Conservation (phyloP, 176 grass and related monocot genomes). For the Eragrostis nindensis region DNA sequence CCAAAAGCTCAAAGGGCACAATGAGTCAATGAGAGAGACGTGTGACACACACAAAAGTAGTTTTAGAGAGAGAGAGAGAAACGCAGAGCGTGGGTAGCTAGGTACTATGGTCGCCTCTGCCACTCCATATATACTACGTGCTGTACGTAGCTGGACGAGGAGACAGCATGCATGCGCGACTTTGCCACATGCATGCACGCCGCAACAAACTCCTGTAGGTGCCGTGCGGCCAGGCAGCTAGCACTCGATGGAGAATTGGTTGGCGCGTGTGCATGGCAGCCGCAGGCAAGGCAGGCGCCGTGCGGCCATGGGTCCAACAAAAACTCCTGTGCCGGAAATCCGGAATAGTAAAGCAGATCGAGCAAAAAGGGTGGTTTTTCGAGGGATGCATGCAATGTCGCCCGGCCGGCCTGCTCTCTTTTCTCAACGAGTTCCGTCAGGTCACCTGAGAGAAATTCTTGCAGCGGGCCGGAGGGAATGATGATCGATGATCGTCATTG, state of each 20-base stretch:
- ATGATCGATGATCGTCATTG: background rate
- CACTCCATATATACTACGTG: background rate
- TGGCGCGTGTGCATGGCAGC: background rate
- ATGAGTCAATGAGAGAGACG: background rate
- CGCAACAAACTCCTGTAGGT: background rate
- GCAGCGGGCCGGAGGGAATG: background rate
- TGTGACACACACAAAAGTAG: background rate
- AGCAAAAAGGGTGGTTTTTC: constrained; percentile 26
- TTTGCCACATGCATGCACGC: background rate
- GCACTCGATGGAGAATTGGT: constrained; percentile 16
- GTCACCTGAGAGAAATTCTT: background rate
- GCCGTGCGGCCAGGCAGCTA: too few relatives aligned
- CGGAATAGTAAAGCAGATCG: constrained; percentile 47
- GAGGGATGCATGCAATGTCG: constrained; percentile 25
- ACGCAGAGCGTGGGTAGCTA: background rate
- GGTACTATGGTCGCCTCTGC: constrained; percentile 4
- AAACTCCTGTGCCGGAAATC: constrained; percentile 48
- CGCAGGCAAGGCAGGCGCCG: background rate
- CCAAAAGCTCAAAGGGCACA: constrained; percentile 24
- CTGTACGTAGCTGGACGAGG: constrained; percentile 23
- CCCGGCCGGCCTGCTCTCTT: background rate
- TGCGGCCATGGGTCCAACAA: constrained; percentile 26
- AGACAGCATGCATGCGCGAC: constrained; percentile 30
- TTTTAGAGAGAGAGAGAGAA: background rate
- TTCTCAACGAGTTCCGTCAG: constrained; percentile 31